Evolutionary conservation across 805 yeast species (phyloP).

Genomic region (Candida arabinofermentans): DNA sequence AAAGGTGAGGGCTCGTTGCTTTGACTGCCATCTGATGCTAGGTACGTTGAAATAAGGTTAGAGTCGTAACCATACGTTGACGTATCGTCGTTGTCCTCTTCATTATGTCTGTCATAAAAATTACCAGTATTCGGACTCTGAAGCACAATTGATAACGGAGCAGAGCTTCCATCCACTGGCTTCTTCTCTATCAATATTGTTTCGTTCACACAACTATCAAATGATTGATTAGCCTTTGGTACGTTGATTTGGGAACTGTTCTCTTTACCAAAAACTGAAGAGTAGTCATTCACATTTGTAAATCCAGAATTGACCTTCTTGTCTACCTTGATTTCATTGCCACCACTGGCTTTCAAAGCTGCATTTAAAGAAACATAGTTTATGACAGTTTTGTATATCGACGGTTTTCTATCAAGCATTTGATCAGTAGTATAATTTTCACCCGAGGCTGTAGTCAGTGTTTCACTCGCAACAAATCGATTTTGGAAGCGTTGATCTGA

Average conservation of each 20-base stretch:
- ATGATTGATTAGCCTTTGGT: neutral
- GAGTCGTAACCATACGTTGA: conserved; percentile 15
- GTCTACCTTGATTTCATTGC: conserved; percentile 5
- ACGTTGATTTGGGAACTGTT: conserved; percentile 2
- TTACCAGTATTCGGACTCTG: conserved; percentile 7
- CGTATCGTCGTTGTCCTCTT: conserved; percentile 2
- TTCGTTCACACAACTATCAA: conserved; percentile 9
- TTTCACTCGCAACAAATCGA: too few species aligned
- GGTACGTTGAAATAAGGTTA: conserved; percentile 17
- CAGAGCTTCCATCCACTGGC: conserved; percentile 6
- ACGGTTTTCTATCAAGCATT: too few species aligned
- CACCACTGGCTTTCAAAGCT: conserved; percentile 35
- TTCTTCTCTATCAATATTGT: conserved; percentile 18
- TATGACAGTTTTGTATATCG: conserved; percentile 29
- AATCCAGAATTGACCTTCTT: conserved; percentile 13
- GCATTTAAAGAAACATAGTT: conserved; percentile 37
- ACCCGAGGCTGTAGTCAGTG: too few species aligned
- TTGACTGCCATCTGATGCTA: neutral
- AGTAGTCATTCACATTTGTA: conserved; percentile 15
- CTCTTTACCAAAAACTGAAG: conserved; percentile 14
- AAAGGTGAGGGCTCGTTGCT: too few species aligned
- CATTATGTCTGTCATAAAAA: neutral
- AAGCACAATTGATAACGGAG: conserved; percentile 16
- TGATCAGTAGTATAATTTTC: too few species aligned
- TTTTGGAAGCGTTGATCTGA: too few species aligned